Evolutionary conservation across 225 moss, liverwort and hornwort genomes (phyloP).

Genomic region (Pseudisothecium myosuroides): DNA sequence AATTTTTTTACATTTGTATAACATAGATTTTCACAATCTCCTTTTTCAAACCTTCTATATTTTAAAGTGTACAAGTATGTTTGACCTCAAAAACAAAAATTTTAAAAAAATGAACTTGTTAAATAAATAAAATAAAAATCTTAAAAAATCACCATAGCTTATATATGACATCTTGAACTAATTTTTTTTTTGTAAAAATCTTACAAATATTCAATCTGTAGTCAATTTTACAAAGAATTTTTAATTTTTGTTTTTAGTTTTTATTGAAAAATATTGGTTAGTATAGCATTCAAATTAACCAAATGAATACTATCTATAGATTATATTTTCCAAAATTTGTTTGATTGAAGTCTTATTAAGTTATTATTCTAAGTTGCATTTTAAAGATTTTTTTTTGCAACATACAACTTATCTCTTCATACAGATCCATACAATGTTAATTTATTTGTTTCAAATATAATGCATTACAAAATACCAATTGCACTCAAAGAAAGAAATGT

Average conservation of each 20-base stretch:
- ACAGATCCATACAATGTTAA: accelerated
- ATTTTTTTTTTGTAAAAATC: too few species aligned
- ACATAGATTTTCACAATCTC: background rate
- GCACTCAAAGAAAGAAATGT: background rate
- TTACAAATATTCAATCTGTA: accelerated
- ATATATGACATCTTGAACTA: background rate
- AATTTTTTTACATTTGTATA: background rate
- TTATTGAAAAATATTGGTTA: background rate
- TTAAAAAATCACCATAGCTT: too few species aligned
- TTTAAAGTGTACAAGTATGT: background rate
- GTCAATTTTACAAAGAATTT: background rate
- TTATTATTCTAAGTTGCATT: too few species aligned
- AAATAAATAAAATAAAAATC: background rate
- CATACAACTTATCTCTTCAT: background rate
- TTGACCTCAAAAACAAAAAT: background rate
- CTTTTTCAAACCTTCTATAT: background rate
- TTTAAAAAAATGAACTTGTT: background rate
- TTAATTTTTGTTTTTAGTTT: too few species aligned
- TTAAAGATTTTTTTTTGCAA: accelerated
- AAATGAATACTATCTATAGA: accelerated
- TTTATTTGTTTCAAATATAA: accelerated
- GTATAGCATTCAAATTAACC: background rate
- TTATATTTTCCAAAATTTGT: background rate
- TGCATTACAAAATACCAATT: background rate
- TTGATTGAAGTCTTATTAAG: background rate